phyloP scores from a whole-genome alignment of 2,329 filamentous ascomycete species.

The Phialemoniopsis sp. region DNA sequence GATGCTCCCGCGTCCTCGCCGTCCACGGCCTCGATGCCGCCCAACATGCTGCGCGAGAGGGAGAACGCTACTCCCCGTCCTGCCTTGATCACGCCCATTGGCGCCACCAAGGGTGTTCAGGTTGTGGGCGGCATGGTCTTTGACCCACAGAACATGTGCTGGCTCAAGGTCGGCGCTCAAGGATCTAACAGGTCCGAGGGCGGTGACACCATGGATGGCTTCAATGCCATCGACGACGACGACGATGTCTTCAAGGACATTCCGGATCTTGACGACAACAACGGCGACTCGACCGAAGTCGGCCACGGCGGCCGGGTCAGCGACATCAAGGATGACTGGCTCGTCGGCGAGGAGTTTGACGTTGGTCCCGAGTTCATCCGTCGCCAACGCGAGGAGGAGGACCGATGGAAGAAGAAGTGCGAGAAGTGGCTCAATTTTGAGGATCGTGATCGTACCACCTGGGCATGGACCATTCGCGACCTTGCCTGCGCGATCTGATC shows the following conservation, averaged over 20 bases:
- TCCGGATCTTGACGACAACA: slow-evolving; percentile 79
- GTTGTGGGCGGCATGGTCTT: slow-evolving; percentile 98
- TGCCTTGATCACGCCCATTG: slow-evolving; percentile 89
- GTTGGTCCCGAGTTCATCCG: slow-evolving; percentile 91
- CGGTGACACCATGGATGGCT: slow-evolving; percentile 57
- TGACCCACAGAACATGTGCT: slow-evolving; percentile 95
- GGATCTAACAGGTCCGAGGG: slow-evolving; percentile 34
- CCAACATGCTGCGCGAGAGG: slow-evolving; percentile 45
- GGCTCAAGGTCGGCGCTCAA: slow-evolving; percentile 71
- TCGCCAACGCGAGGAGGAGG: slow-evolving; percentile 86
- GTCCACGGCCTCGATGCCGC: slow-evolving; percentile 40
- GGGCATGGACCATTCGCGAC: slow-evolving; percentile 74
- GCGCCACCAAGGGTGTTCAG: slow-evolving; percentile 79
- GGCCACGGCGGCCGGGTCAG: slow-evolving; percentile 49
- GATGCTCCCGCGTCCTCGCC: slow-evolving; percentile 58
- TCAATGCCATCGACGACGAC: slow-evolving; percentile 75
- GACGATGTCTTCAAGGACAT: slow-evolving; percentile 94
- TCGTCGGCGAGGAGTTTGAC: slow-evolving; percentile 94
- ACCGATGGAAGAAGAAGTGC: slow-evolving; percentile 84
- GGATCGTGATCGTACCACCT: slow-evolving; percentile 52
- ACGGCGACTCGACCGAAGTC: slow-evolving; percentile 42
- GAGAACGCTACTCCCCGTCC: slow-evolving; percentile 59
- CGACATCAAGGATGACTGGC: slow-evolving; percentile 71
- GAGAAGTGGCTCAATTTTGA: slow-evolving; percentile 73
- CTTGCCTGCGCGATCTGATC: slow-evolving; percentile 30